Evolutionary conservation across 1,284 basidiomycete genomes (phyloP).

Genomic region (Puccinia triticina): DNA sequence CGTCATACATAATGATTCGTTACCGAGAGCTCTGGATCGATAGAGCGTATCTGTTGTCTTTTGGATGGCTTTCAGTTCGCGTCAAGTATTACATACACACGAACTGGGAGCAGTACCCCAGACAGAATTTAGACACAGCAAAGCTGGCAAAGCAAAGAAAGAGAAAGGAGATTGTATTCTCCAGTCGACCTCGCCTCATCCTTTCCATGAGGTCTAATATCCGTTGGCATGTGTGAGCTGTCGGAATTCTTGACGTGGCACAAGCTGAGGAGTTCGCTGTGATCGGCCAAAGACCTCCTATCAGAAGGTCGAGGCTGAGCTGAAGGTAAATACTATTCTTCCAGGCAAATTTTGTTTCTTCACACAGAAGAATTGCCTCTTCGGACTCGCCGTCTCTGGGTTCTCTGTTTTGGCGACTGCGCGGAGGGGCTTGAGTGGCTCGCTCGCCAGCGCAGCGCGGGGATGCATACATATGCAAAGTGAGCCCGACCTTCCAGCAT

Average conservation of each 20-base stretch:
- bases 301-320: background rate
- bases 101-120: too few species aligned
- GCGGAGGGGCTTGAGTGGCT: too few species aligned
- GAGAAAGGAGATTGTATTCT: background rate
- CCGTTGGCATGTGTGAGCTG: background rate
- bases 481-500: constrained; percentile 15
- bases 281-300: background rate
- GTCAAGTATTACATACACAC: too few species aligned
- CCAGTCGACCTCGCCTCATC: background rate
- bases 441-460: too few species aligned
- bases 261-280: background rate
- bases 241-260: background rate
- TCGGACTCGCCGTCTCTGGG: too few species aligned
- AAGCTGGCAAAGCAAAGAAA: background rate
- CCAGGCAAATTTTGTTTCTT: background rate
- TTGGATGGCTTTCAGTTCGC: background rate
- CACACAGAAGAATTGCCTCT: too few species aligned
- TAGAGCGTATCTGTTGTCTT: background rate
- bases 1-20: background rate
- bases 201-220: background rate
- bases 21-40: background rate
- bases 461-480: too few species aligned
- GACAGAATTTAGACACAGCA: background rate
- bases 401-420: too few species aligned
- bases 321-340: background rate